phyloP scores from a whole-genome alignment of 768 basidiomycete genomes.

The Gloeophyllum trabeum region DNA sequence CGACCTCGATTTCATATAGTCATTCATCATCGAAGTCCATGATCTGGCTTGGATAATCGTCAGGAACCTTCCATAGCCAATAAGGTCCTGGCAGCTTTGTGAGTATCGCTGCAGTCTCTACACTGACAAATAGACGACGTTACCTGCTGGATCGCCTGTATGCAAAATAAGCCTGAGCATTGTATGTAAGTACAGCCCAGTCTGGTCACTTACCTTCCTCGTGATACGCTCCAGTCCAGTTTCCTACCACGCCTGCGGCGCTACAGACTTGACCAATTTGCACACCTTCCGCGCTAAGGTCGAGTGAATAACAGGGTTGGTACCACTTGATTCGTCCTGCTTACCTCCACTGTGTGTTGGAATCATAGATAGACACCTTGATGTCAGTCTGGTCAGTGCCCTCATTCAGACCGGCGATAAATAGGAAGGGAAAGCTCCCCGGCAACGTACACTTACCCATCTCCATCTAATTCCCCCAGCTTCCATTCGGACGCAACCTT shows the following conservation, averaged over 20 bases:
- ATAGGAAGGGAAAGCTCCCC: neutral
- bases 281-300: slow-evolving; percentile 48
- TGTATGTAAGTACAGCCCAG: neutral
- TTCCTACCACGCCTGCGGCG: slow-evolving; percentile 54
- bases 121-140: slow-evolving; percentile 9
- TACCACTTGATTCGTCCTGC: slow-evolving; percentile 4
- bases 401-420: neutral
- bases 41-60: slow-evolving; percentile 22
- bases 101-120: neutral
- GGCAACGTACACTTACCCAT: neutral
- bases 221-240: slow-evolving; percentile 56
- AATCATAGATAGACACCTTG: slow-evolving; percentile 46
- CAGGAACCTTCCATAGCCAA: slow-evolving; percentile 57
- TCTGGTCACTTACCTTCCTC: slow-evolving; percentile 30
- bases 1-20: too few species aligned
- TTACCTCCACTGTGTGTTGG: slow-evolving; percentile 49
- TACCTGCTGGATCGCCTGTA: slow-evolving; percentile 65
- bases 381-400: slow-evolving; percentile 7
- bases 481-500: slow-evolving; percentile 23
- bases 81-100: slow-evolving; percentile 42
- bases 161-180: neutral
- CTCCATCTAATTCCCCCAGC: slow-evolving; percentile 21
- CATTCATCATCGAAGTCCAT: slow-evolving; percentile 15
- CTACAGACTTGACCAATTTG: slow-evolving; percentile 59
- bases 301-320: neutral